A percentile compares a stretch with the other conserved stretches of the same genome.
Evolutionary conservation across 768 basidiomycete genomes (phyloP).

Genomic region (Leccinum subgranulosum): DNA sequence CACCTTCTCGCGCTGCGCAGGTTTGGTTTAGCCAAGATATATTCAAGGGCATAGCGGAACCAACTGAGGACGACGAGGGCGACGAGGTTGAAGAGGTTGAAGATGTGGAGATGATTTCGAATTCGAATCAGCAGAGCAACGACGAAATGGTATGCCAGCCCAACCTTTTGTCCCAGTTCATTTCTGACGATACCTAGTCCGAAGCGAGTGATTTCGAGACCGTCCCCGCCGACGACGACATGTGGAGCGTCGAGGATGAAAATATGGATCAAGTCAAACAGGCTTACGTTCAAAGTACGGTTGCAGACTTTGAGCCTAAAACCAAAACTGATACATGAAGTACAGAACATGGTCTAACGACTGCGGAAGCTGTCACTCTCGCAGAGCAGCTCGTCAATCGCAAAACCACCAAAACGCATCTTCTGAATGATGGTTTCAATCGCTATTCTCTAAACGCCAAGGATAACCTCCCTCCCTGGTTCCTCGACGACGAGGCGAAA

Average conservation of each 20-base stretch:
- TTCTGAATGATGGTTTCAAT: slow-evolving; percentile 95
- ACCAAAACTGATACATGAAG: slow-evolving; percentile 1
- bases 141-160: slow-evolving; percentile 26
- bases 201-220: slow-evolving; percentile 62
- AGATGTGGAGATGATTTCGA: slow-evolving; percentile 25
- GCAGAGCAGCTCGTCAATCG: slow-evolving; percentile 92
- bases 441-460: slow-evolving; percentile 89
- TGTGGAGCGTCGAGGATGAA: slow-evolving; percentile 82
- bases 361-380: slow-evolving; percentile 86
- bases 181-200: slow-evolving; percentile 19
- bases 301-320: not conserved
- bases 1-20: slow-evolving; percentile 56
- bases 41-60: slow-evolving; percentile 56
- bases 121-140: slow-evolving; percentile 32
- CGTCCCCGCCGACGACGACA: slow-evolving; percentile 57
- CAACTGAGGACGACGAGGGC: slow-evolving; percentile 24
- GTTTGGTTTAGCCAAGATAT: slow-evolving; percentile 97
- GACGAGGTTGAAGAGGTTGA: slow-evolving; percentile 10
- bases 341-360: slow-evolving; percentile 76
- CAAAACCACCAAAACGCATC: slow-evolving; percentile 79
- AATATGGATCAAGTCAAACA: slow-evolving; percentile 68
- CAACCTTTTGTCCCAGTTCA: not conserved
- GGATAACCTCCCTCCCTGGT: slow-evolving; percentile 93
- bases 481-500: slow-evolving; percentile 93
- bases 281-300: slow-evolving; percentile 64